Evolutionary conservation across 768 basidiomycete species (phyloP).

Genomic region (Pisolithus sp.): DNA sequence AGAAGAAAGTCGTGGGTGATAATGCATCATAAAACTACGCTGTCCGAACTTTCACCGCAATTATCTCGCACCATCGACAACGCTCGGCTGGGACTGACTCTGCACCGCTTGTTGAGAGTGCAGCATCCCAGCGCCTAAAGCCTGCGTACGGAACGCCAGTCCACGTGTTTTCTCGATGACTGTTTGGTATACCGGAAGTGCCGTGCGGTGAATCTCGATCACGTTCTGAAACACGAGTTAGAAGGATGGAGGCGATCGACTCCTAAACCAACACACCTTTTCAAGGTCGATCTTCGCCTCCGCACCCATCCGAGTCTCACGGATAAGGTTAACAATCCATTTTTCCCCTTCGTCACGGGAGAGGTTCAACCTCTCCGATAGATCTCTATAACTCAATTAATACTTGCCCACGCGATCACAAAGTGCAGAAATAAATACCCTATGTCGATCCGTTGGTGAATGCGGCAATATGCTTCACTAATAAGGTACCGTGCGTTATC

Average conservation of each 20-base stretch:
- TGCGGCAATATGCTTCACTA: slow-evolving; percentile 96
- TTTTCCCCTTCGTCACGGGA: slow-evolving; percentile 96
- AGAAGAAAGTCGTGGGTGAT: too few species aligned
- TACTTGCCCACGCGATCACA: background rate
- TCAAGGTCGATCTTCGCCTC: slow-evolving; percentile 98
- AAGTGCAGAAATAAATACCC: slow-evolving; percentile 39
- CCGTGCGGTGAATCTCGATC: slow-evolving; percentile 89
- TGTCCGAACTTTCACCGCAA: background rate
- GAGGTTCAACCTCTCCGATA: slow-evolving; percentile 92
- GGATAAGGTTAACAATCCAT: slow-evolving; percentile 98
- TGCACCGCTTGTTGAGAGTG: slow-evolving; percentile 28
- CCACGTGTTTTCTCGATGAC: slow-evolving; percentile 96
- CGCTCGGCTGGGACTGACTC: slow-evolving; percentile 21
- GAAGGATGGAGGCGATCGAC: background rate
- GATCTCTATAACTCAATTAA: slow-evolving; percentile 48
- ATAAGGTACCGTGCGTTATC: slow-evolving; percentile 96
- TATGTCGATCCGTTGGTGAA: slow-evolving; percentile 90
- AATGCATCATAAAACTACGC: too few species aligned
- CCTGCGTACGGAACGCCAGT: slow-evolving; percentile 85
- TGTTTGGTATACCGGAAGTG: slow-evolving; percentile 85
- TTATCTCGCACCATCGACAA: slow-evolving; percentile 23
- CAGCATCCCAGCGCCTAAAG: slow-evolving; percentile 72
- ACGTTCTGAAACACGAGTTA: slow-evolving; percentile 61
- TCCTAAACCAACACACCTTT: slow-evolving; percentile 49
- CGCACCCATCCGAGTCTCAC: slow-evolving; percentile 93